These are phyloP conservation scores for Primulina huaijiensis DNA, from an alignment of 257 asterid species.

Conservation along the genomic window DNA sequence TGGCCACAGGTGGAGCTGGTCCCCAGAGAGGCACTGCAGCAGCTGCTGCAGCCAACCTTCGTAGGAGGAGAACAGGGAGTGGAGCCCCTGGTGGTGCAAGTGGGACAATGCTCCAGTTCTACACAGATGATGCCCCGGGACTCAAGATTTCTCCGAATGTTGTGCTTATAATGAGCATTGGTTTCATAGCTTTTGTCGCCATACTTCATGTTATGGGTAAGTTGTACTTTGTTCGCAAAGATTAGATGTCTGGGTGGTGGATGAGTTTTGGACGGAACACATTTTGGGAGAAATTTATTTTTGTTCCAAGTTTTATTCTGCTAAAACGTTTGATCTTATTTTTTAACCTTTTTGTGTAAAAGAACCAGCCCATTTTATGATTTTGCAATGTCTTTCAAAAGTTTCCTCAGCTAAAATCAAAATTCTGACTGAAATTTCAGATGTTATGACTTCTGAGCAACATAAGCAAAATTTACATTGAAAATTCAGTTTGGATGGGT, in stretches of 20 bases:
- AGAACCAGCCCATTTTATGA: background rate
- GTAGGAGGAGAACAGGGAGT: conserved; percentile 52
- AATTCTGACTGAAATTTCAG: background rate
- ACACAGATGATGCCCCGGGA: conserved; percentile 74
- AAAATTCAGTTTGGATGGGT: background rate
- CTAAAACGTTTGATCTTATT: background rate
- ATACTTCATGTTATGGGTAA: conserved; percentile 66
- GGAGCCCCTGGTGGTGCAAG: conserved; percentile 58
- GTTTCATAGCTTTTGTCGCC: conserved; percentile 65
- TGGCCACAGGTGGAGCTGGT: conserved; percentile 60
- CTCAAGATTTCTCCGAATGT: conserved; percentile 65
- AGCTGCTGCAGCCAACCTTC: conserved; percentile 65
- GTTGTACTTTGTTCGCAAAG: conserved; percentile 60
- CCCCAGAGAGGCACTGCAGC: conserved; percentile 76
- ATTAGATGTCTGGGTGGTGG: conserved; percentile 22
- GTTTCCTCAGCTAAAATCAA: background rate
- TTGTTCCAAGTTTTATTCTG: background rate
- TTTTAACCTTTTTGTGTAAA: background rate
- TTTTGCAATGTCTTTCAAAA: background rate
- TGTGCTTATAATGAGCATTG: conserved; percentile 68
- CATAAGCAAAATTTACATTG: background rate
- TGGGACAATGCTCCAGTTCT: conserved; percentile 72
- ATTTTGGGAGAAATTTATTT: background rate
- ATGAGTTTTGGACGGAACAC: background rate
- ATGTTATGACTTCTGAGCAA: background rate